phyloP scores from a whole-genome alignment of 192 early-diverging fungal species.

The Coemansia sp. region DNA sequence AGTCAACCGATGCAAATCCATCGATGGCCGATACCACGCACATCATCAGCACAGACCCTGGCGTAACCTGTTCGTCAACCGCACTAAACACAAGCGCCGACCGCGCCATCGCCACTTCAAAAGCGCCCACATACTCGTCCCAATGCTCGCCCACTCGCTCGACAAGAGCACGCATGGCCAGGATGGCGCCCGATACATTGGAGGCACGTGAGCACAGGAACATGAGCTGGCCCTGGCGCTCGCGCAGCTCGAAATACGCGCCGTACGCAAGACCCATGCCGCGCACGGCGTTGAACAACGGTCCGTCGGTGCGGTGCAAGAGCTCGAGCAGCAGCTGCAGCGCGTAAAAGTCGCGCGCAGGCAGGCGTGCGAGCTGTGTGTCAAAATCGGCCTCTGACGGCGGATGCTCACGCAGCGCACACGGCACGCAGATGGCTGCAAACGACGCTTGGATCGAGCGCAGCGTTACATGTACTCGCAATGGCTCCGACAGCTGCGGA shows the following conservation, averaged over 20 bases:
- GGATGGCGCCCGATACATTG: conserved; percentile 30
- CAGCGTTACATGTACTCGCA: conserved; percentile 51
- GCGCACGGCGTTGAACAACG: conserved; percentile 72
- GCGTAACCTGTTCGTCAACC: conserved; percentile 16
- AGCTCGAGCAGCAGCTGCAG: conserved; percentile 67
- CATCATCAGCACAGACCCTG: conserved; percentile 12
- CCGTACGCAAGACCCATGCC: conserved; percentile 78
- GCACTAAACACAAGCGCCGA: conserved; percentile 22
- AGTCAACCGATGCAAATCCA: conserved; percentile 24
- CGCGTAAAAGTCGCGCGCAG: conserved; percentile 54
- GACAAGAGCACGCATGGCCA: conserved; percentile 22
- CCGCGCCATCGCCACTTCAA: conserved; percentile 45
- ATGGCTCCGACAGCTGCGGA: conserved; percentile 41
- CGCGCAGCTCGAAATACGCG: conserved; percentile 55
- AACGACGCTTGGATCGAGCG: conserved; percentile 53
- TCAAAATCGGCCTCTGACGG: conserved; percentile 18
- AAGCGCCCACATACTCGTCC: conserved; percentile 36
- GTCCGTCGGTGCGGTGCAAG: conserved; percentile 71
- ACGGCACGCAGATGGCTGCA: conserved; percentile 43
- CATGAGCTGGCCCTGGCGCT: conserved; percentile 61
- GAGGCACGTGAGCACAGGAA: conserved; percentile 27
- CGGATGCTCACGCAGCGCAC: conserved; percentile 32
- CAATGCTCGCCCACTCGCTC: conserved; percentile 20
- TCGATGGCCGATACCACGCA: conserved; percentile 15
- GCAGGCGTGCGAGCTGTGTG: conserved; percentile 40